Base-by-base conservation (phyloP, 2,329 filamentous ascomycete genomes). In the Escovopsis sp. region DNA sequence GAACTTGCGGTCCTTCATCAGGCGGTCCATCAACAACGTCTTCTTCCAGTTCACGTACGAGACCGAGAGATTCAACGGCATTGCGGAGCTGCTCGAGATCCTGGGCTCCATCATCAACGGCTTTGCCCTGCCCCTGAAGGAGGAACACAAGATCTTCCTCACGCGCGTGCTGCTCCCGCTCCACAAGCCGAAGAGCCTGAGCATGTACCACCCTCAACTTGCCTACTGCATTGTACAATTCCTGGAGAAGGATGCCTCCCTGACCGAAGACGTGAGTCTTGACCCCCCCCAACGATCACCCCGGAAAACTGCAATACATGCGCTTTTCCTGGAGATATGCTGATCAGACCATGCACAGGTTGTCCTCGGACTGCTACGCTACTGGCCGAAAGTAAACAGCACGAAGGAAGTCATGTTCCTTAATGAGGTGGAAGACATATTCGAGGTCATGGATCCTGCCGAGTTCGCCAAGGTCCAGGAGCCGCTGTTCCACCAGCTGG, bases 41-140 rank as follows among this genome's bases (percentile, higher is more conserved):
- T 98, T 98, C 65, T 98, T 98, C 70, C 90, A 98, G 55, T 98
- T 98, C 58, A 87, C 86, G 41, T 98, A 98, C 56, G 90, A 98
- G 61, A 98, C 90, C 4, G 90, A 98, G 60, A 75, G 90, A 39
- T 96, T 98, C 65, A 98, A 98, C 50, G 90, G 90, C 36, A 94
- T 98, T 51, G 90, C 90, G 3, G 90, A 98, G 58, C 67, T 98
- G 21, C 70, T 98, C 26, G 90, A 98, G 56, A 98, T 98, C 46
- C 66, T 98, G 35, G 90, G 90, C 21, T 96, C 90, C 44, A 98
- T 98, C 52, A 98, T 98, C 68, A 98, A 98, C 55, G 90, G 90
- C 31, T 98, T 98, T 54, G 90, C 90, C 16, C 65, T 98, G 38
- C 90, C 90, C 11, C 67, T 98, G 35, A 98, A 98, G 62, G 90